phyloP scores from a whole-genome alignment of 441 rosid species.

The Croton setiger region DNA sequence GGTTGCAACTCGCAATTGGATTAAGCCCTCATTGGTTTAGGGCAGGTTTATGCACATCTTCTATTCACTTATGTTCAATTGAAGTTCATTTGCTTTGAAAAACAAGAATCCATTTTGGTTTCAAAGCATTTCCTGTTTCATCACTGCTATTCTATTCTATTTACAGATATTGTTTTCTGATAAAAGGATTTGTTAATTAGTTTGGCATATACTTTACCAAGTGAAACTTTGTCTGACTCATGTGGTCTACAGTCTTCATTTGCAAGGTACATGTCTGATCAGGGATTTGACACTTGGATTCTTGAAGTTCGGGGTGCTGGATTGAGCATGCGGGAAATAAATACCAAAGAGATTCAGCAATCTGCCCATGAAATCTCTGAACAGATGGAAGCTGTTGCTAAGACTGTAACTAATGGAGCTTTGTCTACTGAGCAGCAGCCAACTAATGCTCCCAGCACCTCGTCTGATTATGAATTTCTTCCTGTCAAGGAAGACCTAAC shows the following conservation, averaged over 20 bases:
- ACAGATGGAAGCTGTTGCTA: constrained; percentile 59
- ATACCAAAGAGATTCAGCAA: constrained; percentile 48
- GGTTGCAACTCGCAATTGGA: not conserved
- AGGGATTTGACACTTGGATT: constrained; percentile 97
- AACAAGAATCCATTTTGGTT: not conserved
- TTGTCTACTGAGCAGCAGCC: constrained; percentile 26
- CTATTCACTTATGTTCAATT: not conserved
- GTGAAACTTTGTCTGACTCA: constrained; percentile 7
- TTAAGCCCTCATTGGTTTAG: not conserved
- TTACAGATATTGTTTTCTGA: not conserved
- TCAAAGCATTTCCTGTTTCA: not conserved
- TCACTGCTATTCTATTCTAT: not conserved
- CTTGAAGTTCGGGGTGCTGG: constrained; percentile 98
- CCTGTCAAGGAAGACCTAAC: constrained; percentile 35
- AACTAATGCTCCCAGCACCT: constrained; percentile 26
- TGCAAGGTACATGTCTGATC: constrained; percentile 78
- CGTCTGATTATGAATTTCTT: constrained; percentile 32
- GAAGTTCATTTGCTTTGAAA: not conserved
- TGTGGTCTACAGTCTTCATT: constrained; percentile 67
- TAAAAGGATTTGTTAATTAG: not conserved
- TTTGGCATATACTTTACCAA: not conserved
- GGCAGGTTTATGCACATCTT: not conserved
- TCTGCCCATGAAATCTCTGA: constrained; percentile 45
- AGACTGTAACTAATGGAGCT: constrained; percentile 35
- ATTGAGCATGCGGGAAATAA: constrained; percentile 58